A percentile compares a stretch with the other conserved stretches of the same genome.
These are phyloP conservation scores for Apiospora sp. DNA, from an alignment of 2,329 filamentous ascomycete species.

Conservation along the genomic window DNA sequence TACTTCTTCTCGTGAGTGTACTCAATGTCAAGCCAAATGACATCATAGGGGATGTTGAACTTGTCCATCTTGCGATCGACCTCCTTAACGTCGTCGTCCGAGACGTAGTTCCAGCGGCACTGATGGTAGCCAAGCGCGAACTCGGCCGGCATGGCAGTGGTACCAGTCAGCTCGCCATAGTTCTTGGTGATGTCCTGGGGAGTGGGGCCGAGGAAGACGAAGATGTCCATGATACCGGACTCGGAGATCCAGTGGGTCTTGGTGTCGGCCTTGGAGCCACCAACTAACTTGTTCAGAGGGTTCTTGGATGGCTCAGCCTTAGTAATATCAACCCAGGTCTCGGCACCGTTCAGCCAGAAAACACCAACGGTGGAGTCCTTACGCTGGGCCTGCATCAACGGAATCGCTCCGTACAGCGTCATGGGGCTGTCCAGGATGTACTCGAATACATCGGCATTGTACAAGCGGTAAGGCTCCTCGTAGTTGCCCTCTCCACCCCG, in stretches of 20 bases:
- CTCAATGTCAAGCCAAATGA: slow-evolving; percentile 98
- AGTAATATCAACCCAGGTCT: slow-evolving; percentile 96
- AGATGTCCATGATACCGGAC: slow-evolving; percentile 86
- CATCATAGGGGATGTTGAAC: slow-evolving; percentile 93
- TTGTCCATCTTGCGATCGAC: slow-evolving; percentile 97
- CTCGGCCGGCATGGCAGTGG: slow-evolving; percentile 88
- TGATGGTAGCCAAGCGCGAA: slow-evolving; percentile 96
- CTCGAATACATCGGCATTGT: slow-evolving; percentile 97
- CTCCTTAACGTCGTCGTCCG: slow-evolving; percentile 95
- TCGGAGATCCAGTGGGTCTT: slow-evolving; percentile 98
- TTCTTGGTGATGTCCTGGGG: slow-evolving; percentile 81
- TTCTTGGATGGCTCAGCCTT: slow-evolving; percentile 80
- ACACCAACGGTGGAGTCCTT: slow-evolving; percentile 93
- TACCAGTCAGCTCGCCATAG: slow-evolving; percentile 91
- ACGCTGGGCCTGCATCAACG: slow-evolving; percentile 96
- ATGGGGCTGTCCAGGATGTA: slow-evolving; percentile 97
- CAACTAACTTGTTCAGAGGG: slow-evolving; percentile 74
- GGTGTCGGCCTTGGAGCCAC: slow-evolving; percentile 74
- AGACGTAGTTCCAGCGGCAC: slow-evolving; percentile 98
- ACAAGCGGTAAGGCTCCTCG: slow-evolving; percentile 89
- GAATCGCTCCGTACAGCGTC: slow-evolving; percentile 97
- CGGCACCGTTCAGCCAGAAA: slow-evolving; percentile 96
- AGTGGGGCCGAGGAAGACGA: slow-evolving; percentile 91
- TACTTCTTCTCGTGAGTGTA: slow-evolving; percentile 98
- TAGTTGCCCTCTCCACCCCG: slow-evolving; percentile 87